Evolutionary conservation across 176 grass and related monocot species (phyloP), one percentile per base, ranked within the genome.

Genomic region (Cenchrus americanus): DNA sequence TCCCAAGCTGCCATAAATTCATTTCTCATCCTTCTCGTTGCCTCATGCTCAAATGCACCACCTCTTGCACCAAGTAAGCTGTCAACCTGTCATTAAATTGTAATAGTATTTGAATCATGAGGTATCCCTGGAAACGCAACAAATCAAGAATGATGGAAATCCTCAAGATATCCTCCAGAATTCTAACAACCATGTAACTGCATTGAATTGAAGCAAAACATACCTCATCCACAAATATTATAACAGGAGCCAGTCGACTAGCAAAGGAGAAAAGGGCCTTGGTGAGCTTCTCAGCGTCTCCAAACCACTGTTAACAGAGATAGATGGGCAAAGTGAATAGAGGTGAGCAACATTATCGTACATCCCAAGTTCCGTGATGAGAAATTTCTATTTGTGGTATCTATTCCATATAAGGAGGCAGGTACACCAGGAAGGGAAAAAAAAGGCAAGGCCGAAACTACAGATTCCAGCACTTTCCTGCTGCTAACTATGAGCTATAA

Each of bases 1-100:
- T 98, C 93, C 93, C 96, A 98, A 88, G 96, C 90, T 79, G 96
- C 96, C 96, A 98, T 98, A 86, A 98, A 98, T 85, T 95, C 96
- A 66, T 98, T 98, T 54, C 91, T 84, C 91, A 98, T 91, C 74
- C 90, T 92, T 88, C 96, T 95, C 14, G 93, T 98, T 60, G 87
- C 91, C 84, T 98, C 93, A 17, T 98, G 93, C 73, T 98, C 96
- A 86, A 73, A 80, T 34, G 84, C 80, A 77, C 92, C 89, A 80
- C 96, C 96, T 92, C 93, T 69, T 83, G 96, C 91, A 81, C 96
- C 96, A 53, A 98, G 96, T 82, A 98, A 83, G 87, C 92, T 93
- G 51, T 98, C 96, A 22, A 98, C 93, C 96, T 98, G 46, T 58
- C 67, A 66, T 86, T 61, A 61, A 73, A 92, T 60, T 14, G 6